These are phyloP conservation scores for Salix purpurea DNA, from an alignment of 345 rosid genomes.

Conservation along the genomic window DNA sequence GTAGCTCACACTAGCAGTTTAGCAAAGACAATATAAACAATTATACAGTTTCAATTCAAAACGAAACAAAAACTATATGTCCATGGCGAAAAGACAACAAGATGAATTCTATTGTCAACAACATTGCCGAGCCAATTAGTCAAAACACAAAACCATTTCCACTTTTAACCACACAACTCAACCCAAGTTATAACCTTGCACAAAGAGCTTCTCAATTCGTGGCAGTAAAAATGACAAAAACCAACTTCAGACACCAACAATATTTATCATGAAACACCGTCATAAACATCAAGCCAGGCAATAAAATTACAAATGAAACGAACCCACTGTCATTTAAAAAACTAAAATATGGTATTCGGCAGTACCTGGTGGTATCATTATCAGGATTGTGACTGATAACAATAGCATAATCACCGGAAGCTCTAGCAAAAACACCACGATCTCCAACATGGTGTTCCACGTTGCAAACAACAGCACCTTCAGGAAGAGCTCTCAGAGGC, in stretches of 20 bases:
- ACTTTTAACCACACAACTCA: background rate
- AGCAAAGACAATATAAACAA: no score
- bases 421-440: slow-evolving; percentile 56
- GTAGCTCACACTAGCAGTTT: no score
- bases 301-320: background rate
- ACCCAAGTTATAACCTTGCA: background rate
- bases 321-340: background rate
- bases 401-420: slow-evolving; percentile 62
- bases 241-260: background rate
- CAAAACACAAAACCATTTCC: background rate
- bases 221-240: background rate
- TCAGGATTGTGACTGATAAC: slow-evolving; percentile 67
- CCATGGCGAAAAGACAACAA: background rate
- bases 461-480: slow-evolving; percentile 69
- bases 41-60: no score
- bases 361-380: slow-evolving; percentile 56
- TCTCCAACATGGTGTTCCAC: slow-evolving; percentile 77
- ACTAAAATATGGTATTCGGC: background rate
- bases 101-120: no score
- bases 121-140: background rate
- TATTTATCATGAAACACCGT: background rate
- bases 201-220: background rate
- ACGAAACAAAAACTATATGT: no score
- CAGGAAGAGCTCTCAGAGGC: slow-evolving; percentile 56
- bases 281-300: background rate